These are phyloP conservation scores for Citropsis articulata DNA, from an alignment of 345 rosid genomes.

Conservation along the genomic window DNA sequence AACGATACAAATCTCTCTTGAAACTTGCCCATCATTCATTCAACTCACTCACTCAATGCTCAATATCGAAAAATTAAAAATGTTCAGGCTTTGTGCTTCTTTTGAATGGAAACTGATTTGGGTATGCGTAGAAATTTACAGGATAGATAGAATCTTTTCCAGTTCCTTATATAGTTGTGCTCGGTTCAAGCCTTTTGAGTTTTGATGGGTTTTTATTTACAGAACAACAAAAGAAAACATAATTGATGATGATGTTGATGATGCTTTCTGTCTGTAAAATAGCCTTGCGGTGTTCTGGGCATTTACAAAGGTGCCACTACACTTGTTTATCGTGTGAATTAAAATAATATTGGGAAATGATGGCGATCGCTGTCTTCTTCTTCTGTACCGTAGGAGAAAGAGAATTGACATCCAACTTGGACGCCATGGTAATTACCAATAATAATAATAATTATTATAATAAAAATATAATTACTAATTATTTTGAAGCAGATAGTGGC, in stretches of 20 bases:
- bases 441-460: no score
- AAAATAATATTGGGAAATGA: no score
- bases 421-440: no score
- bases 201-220: not conserved
- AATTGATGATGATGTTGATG: not conserved
- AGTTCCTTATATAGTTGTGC: not conserved
- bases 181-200: not conserved
- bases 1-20: constrained; percentile 50
- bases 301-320: no score
- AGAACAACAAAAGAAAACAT: not conserved
- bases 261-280: not conserved
- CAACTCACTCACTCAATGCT: not conserved
- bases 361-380: no score
- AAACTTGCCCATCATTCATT: constrained; percentile 36
- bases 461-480: no score
- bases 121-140: not conserved
- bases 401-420: no score
- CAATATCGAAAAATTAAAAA: not conserved
- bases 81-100: not conserved
- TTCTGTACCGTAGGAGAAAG: no score
- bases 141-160: not conserved
- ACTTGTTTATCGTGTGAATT: no score
- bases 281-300: not conserved
- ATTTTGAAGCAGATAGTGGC: no score
- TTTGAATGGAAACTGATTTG: not conserved